Evolutionary conservation across 2,329 filamentous ascomycete genomes (phyloP).

Genomic region (Penicillium crustosum): DNA sequence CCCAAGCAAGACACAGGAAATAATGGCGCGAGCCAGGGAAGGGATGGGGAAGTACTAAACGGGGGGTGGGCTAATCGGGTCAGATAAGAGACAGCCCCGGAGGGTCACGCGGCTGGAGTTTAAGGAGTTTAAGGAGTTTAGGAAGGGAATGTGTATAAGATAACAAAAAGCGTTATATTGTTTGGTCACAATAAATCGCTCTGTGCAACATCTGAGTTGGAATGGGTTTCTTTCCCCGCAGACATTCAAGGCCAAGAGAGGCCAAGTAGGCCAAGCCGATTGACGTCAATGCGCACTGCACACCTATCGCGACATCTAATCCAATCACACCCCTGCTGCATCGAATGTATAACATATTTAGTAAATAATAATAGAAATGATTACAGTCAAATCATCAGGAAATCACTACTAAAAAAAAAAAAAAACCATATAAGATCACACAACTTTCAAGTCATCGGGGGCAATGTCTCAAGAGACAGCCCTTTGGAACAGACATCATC

Average conservation of each 20-base stretch:
- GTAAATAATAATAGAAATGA: too few species aligned
- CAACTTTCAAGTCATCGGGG: conserved; percentile 5
- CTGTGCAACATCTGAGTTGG: neutral
- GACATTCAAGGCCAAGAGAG: neutral
- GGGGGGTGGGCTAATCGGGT: neutral
- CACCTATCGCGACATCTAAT: neutral
- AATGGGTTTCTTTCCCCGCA: conserved; percentile 4
- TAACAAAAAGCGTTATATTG: neutral
- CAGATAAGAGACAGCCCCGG: neutral
- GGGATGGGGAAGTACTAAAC: neutral
- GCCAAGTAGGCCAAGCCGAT: neutral
- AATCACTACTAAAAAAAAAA: neutral
- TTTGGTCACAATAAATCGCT: conserved; percentile 3
- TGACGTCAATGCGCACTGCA: conserved; percentile 6
- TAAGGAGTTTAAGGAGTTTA: neutral
- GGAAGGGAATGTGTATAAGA: neutral
- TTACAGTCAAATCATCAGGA: neutral
- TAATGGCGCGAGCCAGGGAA: neutral
- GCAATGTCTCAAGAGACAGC: conserved; percentile 10
- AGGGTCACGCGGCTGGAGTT: conserved; percentile 1
- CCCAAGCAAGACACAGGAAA: neutral
- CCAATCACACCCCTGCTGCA: conserved; percentile 1
- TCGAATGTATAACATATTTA: neutral
- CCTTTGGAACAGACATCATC: conserved; percentile 24
- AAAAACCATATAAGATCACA: neutral